Percentiles rank a stretch among this genome's conserved stretches.
Conservation (phyloP, 768 basidiomycete species). For the Ramaria rubella region DNA sequence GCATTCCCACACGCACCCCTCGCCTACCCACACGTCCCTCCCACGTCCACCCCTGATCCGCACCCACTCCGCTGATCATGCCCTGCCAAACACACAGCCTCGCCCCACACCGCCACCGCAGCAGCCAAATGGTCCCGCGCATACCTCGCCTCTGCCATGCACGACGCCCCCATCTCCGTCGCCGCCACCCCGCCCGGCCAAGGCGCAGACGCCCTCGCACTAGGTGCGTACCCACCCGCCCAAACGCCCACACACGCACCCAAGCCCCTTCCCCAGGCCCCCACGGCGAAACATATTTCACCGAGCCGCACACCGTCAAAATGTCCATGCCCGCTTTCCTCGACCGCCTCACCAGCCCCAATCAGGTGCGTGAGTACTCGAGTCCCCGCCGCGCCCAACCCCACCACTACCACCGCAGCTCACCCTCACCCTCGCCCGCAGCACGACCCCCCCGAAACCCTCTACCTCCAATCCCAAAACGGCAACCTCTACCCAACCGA, state of each 20-base stretch:
- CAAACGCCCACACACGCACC: not conserved
- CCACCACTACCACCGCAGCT: too few relatives aligned
- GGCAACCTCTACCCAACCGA: conserved; percentile 68
- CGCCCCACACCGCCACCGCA: conserved; percentile 22
- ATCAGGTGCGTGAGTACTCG: not conserved
- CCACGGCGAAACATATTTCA: conserved; percentile 60
- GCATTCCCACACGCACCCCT: too few relatives aligned
- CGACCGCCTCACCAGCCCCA: conserved; percentile 14
- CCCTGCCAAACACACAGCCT: not conserved
- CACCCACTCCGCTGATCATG: not conserved
- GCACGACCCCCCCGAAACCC: conserved; percentile 30
- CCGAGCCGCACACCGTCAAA: conserved; percentile 61
- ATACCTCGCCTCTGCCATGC: conserved; percentile 54
- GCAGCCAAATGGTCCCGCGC: conserved; percentile 56
- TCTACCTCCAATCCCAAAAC: conserved; percentile 88
- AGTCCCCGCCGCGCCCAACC: not conserved
- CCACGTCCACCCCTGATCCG: not conserved
- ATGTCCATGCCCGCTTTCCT: conserved; percentile 62
- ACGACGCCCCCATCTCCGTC: conserved; percentile 51
- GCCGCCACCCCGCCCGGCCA: conserved; percentile 59
- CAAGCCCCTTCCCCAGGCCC: conserved; percentile 30
- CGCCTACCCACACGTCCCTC: too few relatives aligned
- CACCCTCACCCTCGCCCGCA: not conserved
- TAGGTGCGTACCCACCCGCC: not conserved
- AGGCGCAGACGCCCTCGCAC: conserved; percentile 49